Evolutionary conservation across 345 rosid species (phyloP).

Genomic region (Linum lewisii): DNA sequence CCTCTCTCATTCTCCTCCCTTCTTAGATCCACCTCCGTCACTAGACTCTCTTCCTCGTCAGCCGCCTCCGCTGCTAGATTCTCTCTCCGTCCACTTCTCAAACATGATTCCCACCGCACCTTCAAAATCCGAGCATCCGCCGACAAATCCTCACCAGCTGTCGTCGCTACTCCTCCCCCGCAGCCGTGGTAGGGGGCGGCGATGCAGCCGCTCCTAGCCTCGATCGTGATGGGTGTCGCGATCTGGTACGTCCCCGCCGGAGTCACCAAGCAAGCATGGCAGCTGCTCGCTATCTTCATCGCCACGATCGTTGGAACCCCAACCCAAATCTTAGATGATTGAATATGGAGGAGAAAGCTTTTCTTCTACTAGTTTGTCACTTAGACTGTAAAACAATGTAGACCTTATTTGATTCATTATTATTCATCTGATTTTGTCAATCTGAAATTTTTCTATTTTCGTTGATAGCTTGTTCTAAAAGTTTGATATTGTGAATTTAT

Average conservation of each 20-base stretch:
- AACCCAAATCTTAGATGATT: too few species aligned
- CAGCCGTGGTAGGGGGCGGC: conserved; percentile 89
- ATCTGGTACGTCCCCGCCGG: conserved; percentile 84
- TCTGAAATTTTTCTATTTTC: too few species aligned
- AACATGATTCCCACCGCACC: conserved; percentile 8
- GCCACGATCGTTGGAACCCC: conserved; percentile 98
- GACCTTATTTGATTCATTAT: too few species aligned
- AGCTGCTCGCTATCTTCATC: conserved; percentile 86
- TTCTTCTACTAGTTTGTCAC: too few species aligned
- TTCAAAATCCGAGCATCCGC: conserved; percentile 17
- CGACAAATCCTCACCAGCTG: conserved; percentile 20
- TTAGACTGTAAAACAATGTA: too few species aligned
- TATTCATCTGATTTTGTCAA: too few species aligned
- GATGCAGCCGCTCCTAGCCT: conserved; percentile 69
- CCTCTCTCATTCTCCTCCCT: conserved; percentile 10
- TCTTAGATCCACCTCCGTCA: not conserved
- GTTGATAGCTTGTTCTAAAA: too few species aligned
- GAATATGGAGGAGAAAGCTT: too few species aligned
- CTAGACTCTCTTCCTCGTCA: not conserved
- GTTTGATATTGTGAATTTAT: too few species aligned
- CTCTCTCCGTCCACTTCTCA: conserved; percentile 9
- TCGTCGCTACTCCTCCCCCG: conserved; percentile 24
- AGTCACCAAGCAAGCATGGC: conserved; percentile 85
- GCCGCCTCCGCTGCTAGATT: conserved; percentile 1
- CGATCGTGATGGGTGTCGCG: conserved; percentile 79